Base-by-base conservation (phyloP, 2,329 filamentous ascomycete species). In the Calonectria pteridis region DNA sequence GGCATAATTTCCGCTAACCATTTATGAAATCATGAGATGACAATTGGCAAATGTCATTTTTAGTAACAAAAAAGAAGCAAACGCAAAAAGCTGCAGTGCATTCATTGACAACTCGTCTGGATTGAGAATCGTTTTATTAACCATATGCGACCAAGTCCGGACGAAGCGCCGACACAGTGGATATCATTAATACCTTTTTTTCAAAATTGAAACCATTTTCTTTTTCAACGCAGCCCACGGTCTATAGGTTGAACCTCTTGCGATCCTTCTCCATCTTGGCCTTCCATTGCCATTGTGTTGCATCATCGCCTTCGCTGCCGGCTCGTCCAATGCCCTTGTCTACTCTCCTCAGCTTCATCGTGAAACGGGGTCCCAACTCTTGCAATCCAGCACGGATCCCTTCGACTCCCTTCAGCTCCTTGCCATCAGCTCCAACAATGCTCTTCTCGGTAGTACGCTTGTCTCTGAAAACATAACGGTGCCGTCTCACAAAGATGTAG, bases 201-300 rank as follows among this genome's bases (percentile, higher is more conserved):
- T 69, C 49, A 31, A 66, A 66, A 65, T 46, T 31, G n/a, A 69
- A 11, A 23, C 31, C 37, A 28, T 26, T 43, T 35, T 37, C 14
- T 23, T 20, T 31, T 66, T 35, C 28, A n/a, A 16, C 29, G 13
- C 28, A 59, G 20, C n/a, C n/a, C 26, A 6, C 3, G 26, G 28
- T 67, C 75, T 89, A 98, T 82, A 99, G 88, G 85, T 97, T 97
- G 87, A 98, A 99, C 83, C 95, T 93, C 78, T 96, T 98, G 81
- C 97, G 90, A 82, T 94, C 89, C 88, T 98, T 98, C 87, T 99
- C 97, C 93, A 97, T 97, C 83, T 93, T 92, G 14, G 94, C 94
- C 87, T 98, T 97, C 97, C 97, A 99, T 83, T 98, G 92, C 96
- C 97, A 98, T 82, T 98, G 94, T 78, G 95, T 91, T 46, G 95